phyloP scores from a whole-genome alignment of 1,284 basidiomycete genomes.

The Bjerkandera adusta region DNA sequence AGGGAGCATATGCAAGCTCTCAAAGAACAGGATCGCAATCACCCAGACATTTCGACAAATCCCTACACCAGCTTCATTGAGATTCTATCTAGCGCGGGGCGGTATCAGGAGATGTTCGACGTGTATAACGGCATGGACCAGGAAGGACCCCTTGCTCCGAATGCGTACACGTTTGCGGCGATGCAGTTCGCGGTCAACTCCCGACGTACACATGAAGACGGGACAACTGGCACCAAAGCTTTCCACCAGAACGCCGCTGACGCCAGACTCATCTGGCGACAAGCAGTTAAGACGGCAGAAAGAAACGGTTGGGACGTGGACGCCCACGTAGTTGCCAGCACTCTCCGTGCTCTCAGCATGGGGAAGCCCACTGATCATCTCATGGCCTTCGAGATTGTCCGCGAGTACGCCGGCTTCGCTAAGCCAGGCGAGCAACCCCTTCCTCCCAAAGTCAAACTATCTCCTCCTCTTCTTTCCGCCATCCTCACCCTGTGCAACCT shows the following conservation, averaged over 20 bases:
- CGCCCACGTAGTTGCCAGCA: constrained; percentile 44
- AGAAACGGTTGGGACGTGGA: constrained; percentile 48
- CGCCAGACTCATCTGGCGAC: constrained; percentile 66
- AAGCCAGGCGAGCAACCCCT: constrained; percentile 40
- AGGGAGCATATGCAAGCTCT: constrained; percentile 44
- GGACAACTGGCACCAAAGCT: constrained; percentile 6
- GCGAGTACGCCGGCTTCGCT: constrained; percentile 60
- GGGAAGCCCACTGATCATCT: constrained; percentile 58
- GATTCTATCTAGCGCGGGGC: constrained; percentile 54
- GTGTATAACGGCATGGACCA: constrained; percentile 63
- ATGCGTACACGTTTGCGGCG: constrained; percentile 55
- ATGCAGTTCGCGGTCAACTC: constrained; percentile 54
- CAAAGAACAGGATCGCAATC: constrained; percentile 40
- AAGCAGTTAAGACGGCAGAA: constrained; percentile 50
- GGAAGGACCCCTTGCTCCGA: constrained; percentile 54
- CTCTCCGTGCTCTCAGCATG: constrained; percentile 49
- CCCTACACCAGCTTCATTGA: constrained; percentile 61
- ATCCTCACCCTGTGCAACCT: constrained; percentile 55
- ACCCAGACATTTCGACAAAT: constrained; percentile 40
- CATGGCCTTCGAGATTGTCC: constrained; percentile 59
- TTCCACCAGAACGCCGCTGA: constrained; percentile 40
- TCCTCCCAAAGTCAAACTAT: constrained; percentile 38
- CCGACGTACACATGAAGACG: constrained; percentile 15
- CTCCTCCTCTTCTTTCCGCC: constrained; percentile 45
- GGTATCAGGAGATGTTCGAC: constrained; percentile 66